Conservation (phyloP, 371 early-diverging fungal genomes). For the Actinomucor elegans region DNA sequence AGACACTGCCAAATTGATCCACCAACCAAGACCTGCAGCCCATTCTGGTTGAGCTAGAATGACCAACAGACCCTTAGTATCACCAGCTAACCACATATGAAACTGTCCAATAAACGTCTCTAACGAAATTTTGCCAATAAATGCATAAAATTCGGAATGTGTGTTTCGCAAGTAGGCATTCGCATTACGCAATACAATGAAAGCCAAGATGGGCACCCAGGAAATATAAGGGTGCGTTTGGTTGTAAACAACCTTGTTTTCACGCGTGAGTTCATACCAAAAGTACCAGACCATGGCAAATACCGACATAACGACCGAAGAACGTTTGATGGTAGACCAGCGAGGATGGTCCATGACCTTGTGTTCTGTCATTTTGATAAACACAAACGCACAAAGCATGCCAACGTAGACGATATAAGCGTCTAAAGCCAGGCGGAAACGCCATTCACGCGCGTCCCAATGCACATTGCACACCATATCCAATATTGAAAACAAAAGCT, state of each 20-base stretch:
- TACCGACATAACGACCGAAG: constrained; percentile 29
- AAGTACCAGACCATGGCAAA: constrained; percentile 49
- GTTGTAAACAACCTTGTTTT: constrained; percentile 57
- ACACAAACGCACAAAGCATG: constrained; percentile 51
- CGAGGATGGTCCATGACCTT: constrained; percentile 29
- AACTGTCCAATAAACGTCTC: constrained; percentile 82
- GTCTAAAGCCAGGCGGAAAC: constrained; percentile 63
- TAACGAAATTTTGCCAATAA: constrained; percentile 66
- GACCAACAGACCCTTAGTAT: constrained; percentile 68
- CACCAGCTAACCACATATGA: constrained; percentile 77
- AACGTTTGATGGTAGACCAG: constrained; percentile 36
- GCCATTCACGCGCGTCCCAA: constrained; percentile 66
- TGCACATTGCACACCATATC: constrained; percentile 43
- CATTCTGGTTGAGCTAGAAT: constrained; percentile 30
- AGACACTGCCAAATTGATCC: constrained; percentile 51
- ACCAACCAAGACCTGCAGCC: constrained; percentile 50
- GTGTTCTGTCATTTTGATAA: constrained; percentile 44
- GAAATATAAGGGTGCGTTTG: constrained; percentile 64
- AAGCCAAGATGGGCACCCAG: constrained; percentile 61
- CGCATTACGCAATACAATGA: constrained; percentile 69
- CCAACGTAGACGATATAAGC: constrained; percentile 65
- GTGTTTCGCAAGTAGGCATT: constrained; percentile 50
- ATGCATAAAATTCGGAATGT: constrained; percentile 53
- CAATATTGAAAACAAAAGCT: constrained; percentile 39
- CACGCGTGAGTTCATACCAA: constrained; percentile 45